Conservation (phyloP, 345 rosid species). For the Dipteronia sinensis region DNA sequence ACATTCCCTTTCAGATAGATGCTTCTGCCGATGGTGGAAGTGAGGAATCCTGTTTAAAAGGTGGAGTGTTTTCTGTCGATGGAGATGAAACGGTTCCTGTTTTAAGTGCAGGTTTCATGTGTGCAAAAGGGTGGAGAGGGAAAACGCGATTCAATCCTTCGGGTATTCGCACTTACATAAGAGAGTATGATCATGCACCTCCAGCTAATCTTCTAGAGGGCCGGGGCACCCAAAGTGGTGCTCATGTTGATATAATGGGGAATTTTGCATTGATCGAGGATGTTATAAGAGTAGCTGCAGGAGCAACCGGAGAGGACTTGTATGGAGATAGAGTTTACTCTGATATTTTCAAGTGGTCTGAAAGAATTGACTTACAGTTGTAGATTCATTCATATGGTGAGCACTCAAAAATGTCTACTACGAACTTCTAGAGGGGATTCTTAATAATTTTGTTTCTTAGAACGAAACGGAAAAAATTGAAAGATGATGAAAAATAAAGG, state of each 20-base stretch:
- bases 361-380: constrained; percentile 52
- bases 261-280: constrained; percentile 78
- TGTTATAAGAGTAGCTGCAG: constrained; percentile 64
- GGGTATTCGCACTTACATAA: constrained; percentile 48
- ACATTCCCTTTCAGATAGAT: constrained; percentile 74
- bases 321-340: constrained; percentile 65
- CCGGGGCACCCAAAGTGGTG: constrained; percentile 77
- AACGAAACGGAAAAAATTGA: background rate
- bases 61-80: constrained; percentile 58
- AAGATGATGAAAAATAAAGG: background rate
- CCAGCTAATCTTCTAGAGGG: constrained; percentile 72
- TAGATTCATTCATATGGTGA: constrained; percentile 35
- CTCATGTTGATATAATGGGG: constrained; percentile 80
- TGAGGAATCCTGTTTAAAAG: constrained; percentile 56
- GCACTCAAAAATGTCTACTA: constrained; percentile 8
- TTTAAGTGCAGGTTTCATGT: constrained; percentile 73
- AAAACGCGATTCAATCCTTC: constrained; percentile 75
- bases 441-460: background rate
- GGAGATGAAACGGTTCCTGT: constrained; percentile 79
- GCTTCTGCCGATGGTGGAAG: constrained; percentile 47
- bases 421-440: background rate
- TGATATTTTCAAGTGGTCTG: constrained; percentile 63
- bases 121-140: constrained; percentile 80
- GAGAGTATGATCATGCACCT: constrained; percentile 70
- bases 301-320: constrained; percentile 58